Evolutionary conservation across 164 flowering plant species (phyloP), one percentile per base, ranked within the genome.

Genomic region (Amborella trichopoda): DNA sequence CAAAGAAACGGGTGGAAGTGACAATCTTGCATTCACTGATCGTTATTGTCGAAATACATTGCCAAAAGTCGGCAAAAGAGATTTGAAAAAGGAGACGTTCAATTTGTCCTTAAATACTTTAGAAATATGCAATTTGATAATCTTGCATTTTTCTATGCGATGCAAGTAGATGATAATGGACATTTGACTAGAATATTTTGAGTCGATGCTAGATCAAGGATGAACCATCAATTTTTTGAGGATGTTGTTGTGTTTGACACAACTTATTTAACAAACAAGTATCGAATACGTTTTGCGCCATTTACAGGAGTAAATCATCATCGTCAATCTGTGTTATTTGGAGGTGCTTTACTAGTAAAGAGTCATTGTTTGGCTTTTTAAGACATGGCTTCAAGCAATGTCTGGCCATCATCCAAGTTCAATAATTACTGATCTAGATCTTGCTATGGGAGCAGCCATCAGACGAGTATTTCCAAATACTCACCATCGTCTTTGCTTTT

Each of bases 21-120:
- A 67, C 65, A 44, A 68, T 67, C 1, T 64, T 65, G 20, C 20
- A n/a, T 16, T 16, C 16, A 5, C 34, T 43, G 23, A 30, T 1
- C 20, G 34, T 10, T 24, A 33, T 23, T 25, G 32, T 43, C 27
- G 30, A 36, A 37, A 25, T 17, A n/a, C n/a, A n/a, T n/a, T n/a
- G n/a, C n/a, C n/a, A n/a, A n/a, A n/a, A n/a, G n/a, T n/a, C n/a
- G n/a, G n/a, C n/a, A n/a, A 18, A 16, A 19, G 42, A 33, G 12
- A 5, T 11, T 45, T n/a, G 24, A 24, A 6, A 54, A 52, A 2
- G 41, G 20, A 28, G 52, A 55, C 28, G 52, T 39, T 2, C 59
- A 55, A 23, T 22, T 28, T 9, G 22, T 55, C 4, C 27, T 40
- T 22, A 52, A 55, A n/a, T 39, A 47, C 26, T 55, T 55, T 20